phyloP scores from a whole-genome alignment of 805 yeast genomes.

The Lipomyces starkeyi region DNA sequence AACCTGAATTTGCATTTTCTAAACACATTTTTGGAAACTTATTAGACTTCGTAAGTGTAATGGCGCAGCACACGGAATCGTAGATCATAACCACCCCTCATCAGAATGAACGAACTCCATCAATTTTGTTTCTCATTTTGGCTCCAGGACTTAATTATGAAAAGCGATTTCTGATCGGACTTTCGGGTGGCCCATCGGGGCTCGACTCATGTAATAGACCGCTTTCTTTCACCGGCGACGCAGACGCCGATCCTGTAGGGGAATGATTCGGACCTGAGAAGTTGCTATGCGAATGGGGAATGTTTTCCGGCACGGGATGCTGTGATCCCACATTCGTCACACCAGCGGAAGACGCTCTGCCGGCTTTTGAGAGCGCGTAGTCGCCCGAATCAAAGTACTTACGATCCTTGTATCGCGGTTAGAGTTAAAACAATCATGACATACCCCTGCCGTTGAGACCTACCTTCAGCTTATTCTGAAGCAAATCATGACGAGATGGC shows the following conservation, averaged over 20 bases:
- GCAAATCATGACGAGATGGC: constrained; percentile 78
- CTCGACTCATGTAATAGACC: constrained; percentile 29
- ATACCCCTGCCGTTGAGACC: neutral
- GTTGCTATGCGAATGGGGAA: constrained; percentile 39
- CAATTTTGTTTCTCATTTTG: neutral
- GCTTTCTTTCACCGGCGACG: constrained; percentile 40
- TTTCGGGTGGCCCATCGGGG: neutral
- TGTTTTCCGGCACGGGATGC: constrained; percentile 43
- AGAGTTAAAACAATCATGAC: neutral
- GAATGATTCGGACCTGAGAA: constrained; percentile 22
- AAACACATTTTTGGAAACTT: neutral
- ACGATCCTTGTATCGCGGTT: constrained; percentile 62
- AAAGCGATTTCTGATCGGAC: neutral
- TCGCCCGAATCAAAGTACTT: constrained; percentile 95
- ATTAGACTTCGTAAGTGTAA: neutral
- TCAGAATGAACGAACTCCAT: neutral
- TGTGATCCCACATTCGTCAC: constrained; percentile 41
- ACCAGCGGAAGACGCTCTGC: constrained; percentile 45
- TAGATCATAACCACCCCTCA: neutral
- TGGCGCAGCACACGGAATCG: neutral
- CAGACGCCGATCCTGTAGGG: constrained; percentile 23
- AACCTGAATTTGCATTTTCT: neutral
- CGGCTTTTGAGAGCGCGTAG: constrained; percentile 71
- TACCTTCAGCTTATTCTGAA: constrained; percentile 64
- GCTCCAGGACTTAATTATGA: neutral